A percentile compares a stretch with the other conserved stretches of the same genome.
These are phyloP conservation scores for Phytophthora kernoviae DNA, from an alignment of 352 stramenopile species.

Conservation along the genomic window DNA sequence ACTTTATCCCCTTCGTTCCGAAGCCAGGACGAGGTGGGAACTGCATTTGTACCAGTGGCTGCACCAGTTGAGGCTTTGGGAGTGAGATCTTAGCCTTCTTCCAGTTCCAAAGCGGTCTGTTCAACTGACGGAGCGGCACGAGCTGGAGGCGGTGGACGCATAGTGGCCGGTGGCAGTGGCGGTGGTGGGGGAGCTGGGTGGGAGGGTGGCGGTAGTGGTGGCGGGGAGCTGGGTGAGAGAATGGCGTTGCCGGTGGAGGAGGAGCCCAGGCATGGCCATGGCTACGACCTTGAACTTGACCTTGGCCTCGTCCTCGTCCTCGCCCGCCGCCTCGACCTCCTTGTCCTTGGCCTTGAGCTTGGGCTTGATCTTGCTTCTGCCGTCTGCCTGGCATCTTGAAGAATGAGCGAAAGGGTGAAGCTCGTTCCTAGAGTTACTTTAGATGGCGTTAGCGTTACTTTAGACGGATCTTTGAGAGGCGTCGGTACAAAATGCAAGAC, in stretches of 20 bases:
- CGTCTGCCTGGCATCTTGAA: slow-evolving; percentile 21
- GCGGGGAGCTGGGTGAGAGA: not conserved
- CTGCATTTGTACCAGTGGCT: slow-evolving; percentile 40
- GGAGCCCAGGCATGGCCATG: not conserved
- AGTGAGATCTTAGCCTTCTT: slow-evolving; percentile 40
- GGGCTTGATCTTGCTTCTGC: slow-evolving; percentile 17
- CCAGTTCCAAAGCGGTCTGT: slow-evolving; percentile 28
- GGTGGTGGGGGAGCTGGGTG: not conserved
- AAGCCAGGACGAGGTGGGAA: slow-evolving; percentile 65
- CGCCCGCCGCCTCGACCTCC: slow-evolving; percentile 12
- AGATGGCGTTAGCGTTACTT: no score
- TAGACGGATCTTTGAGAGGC: no score
- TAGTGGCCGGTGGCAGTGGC: no score
- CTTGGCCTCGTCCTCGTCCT: slow-evolving; percentile 10
- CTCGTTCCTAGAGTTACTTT: not conserved
- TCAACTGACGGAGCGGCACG: slow-evolving; percentile 9
- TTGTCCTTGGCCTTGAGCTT: no score
- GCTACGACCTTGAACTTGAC: slow-evolving; percentile 4
- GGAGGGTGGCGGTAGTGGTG: not conserved
- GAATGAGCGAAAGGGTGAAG: slow-evolving; percentile 17
- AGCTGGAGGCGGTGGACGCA: slow-evolving; percentile 14
- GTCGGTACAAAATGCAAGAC: no score
- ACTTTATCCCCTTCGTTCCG: slow-evolving; percentile 48
- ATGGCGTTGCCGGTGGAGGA: not conserved
- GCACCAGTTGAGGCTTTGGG: slow-evolving; percentile 28